A percentile compares a stretch with the other conserved stretches of the same genome.
phyloP scores from a whole-genome alignment of 306 rosid species.

The Pyrus betulifolia region DNA sequence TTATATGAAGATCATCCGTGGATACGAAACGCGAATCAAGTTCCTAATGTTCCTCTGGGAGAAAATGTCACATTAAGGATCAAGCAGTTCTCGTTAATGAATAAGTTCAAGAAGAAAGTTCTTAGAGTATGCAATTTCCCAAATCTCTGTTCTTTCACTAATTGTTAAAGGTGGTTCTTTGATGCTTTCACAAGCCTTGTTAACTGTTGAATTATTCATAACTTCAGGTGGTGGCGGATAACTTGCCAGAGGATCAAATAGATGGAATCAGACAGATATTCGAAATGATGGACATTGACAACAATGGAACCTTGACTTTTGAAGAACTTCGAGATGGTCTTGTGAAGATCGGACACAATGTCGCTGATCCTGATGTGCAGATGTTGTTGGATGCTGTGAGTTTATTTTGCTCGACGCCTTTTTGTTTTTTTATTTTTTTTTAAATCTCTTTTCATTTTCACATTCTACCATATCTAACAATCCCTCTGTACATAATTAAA shows the following conservation, averaged over 20 bases:
- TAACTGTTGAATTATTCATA: neutral
- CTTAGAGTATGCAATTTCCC: slow-evolving; percentile 59
- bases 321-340: slow-evolving; percentile 87
- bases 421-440: too few species aligned
- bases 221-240: slow-evolving; percentile 76
- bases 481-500: neutral
- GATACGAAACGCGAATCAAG: slow-evolving; percentile 61
- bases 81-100: slow-evolving; percentile 88
- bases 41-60: slow-evolving; percentile 53
- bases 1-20: slow-evolving; percentile 58
- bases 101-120: slow-evolving; percentile 84
- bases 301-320: slow-evolving; percentile 64
- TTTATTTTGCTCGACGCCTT: neutral
- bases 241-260: slow-evolving; percentile 71
- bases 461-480: neutral
- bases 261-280: slow-evolving; percentile 56
- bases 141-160: neutral
- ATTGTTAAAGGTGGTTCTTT: neutral
- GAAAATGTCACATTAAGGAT: slow-evolving; percentile 77
- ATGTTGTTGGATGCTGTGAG: slow-evolving; percentile 83
- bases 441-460: neutral
- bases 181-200: neutral
- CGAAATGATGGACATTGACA: slow-evolving; percentile 76
- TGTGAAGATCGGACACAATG: slow-evolving; percentile 48
- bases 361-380: slow-evolving; percentile 70